phyloP scores from a whole-genome alignment of 164 flowering plant genomes.

The Amborella trichopoda region DNA sequence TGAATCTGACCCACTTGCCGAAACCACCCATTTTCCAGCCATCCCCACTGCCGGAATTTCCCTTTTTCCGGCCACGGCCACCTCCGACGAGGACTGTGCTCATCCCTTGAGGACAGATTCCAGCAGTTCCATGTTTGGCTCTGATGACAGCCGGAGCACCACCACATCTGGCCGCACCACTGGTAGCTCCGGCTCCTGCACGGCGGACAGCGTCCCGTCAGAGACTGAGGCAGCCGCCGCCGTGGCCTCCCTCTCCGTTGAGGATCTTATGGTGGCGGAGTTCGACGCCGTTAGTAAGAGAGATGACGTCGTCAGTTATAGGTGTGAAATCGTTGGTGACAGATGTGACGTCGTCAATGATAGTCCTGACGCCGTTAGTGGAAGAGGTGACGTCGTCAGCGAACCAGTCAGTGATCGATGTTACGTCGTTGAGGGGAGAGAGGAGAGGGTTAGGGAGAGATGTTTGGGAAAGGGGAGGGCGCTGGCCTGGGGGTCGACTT shows the following conservation, averaged over 20 bases:
- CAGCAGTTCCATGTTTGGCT: conserved; percentile 10
- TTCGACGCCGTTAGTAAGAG: too few relatives aligned
- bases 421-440: conserved; percentile 4
- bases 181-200: conserved; percentile 21
- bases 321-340: too few relatives aligned
- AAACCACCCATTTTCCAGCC: too few relatives aligned
- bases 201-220: background rate
- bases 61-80: conserved; percentile 8
- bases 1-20: too few relatives aligned
- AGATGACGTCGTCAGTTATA: too few relatives aligned
- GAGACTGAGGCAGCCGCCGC: conserved; percentile 6
- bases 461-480: conserved; percentile 40
- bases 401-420: background rate
- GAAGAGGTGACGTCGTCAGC: background rate
- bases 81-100: conserved; percentile 4
- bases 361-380: too few relatives aligned
- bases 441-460: conserved; percentile 23
- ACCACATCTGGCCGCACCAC: conserved; percentile 13
- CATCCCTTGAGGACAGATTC: conserved; percentile 6
- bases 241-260: conserved; percentile 7
- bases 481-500: conserved; percentile 42
- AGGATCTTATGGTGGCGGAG: conserved; percentile 3
- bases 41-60: too few relatives aligned
- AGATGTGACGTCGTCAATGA: too few relatives aligned
- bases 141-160: conserved; percentile 16